Evolutionary conservation across 2,329 filamentous ascomycete species (phyloP).

Genomic region (Tolypocladium endophyticum): DNA sequence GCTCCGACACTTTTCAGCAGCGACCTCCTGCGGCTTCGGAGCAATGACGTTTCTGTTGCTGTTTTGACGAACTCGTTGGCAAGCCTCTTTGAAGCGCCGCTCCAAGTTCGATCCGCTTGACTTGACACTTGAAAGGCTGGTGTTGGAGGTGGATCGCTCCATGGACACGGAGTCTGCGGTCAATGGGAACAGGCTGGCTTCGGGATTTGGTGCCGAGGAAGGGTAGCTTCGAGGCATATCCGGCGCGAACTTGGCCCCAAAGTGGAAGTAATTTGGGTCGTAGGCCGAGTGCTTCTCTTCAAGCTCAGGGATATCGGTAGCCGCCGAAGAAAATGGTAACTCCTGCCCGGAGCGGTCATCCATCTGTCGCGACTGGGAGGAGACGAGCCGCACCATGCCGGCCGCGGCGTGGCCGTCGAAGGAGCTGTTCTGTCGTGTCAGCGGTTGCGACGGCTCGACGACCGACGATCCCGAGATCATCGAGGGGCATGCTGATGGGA

Average conservation of each 20-base stretch:
- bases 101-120: constrained; percentile 34
- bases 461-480: constrained; percentile 30
- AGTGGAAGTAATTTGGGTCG: constrained; percentile 22
- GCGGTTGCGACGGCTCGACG: constrained; percentile 24
- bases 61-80: constrained; percentile 33
- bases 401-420: constrained; percentile 18
- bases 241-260: constrained; percentile 24
- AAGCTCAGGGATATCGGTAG: constrained; percentile 5
- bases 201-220: constrained; percentile 16
- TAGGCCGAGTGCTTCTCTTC: constrained; percentile 18
- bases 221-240: constrained; percentile 17
- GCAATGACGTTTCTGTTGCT: constrained; percentile 26
- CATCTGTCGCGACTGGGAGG: constrained; percentile 22
- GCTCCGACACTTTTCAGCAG: constrained; percentile 2
- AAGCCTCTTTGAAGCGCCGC: constrained; percentile 35
- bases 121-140: constrained; percentile 28
- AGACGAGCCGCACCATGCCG: constrained; percentile 27
- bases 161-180: constrained; percentile 23
- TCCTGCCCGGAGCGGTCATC: constrained; percentile 12
- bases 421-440: constrained; percentile 33
- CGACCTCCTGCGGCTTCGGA: constrained; percentile 30
- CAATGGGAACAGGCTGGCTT: constrained; percentile 12
- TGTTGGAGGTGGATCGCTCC: constrained; percentile 38
- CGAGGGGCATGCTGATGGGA: constrained; percentile 29
- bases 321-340: constrained; percentile 4